Evolutionary conservation across 108 stramenopile genomes (phyloP).

Genomic region (Skeletonema tropicum): DNA sequence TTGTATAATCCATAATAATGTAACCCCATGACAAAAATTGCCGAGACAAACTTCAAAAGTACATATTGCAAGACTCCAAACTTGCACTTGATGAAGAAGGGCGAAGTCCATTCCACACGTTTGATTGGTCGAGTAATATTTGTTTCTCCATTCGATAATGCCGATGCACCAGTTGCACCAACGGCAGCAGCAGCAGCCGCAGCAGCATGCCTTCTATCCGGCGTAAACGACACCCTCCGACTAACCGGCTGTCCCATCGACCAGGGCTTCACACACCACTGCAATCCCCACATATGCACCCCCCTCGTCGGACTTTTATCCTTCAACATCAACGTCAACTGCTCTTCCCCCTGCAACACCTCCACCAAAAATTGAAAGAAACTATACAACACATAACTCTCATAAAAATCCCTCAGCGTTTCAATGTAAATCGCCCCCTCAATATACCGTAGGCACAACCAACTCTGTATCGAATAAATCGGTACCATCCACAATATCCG

Average conservation of each 20-base stretch:
- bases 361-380: constrained; percentile 93
- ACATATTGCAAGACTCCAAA: constrained; percentile 95
- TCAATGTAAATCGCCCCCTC: background rate
- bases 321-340: constrained; percentile 82
- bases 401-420: constrained; percentile 81
- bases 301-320: constrained; percentile 89
- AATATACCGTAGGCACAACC: constrained; percentile 73
- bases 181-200: too few relatives aligned
- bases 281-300: constrained; percentile 84
- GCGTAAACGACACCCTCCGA: constrained; percentile 34
- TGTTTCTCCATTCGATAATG: constrained; percentile 8
- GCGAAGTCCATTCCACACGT: constrained; percentile 83
- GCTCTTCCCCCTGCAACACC: constrained; percentile 91
- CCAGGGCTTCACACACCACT: constrained; percentile 89
- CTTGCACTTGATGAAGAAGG: constrained; percentile 89
- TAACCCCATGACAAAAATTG: constrained; percentile 59
- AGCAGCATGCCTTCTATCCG: constrained; percentile 15
- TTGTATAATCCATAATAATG: constrained; percentile 78
- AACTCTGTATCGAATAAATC: constrained; percentile 90
- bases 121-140: constrained; percentile 50
- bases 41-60: constrained; percentile 75
- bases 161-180: background rate
- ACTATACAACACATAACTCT: constrained; percentile 92
- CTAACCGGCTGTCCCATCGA: constrained; percentile 90
- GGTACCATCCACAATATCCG: constrained; percentile 95